Percentiles rank a stretch among this genome's conserved stretches.
Evolutionary conservation across 495 filamentous ascomycete species (phyloP).

Genomic region (Saxophila tyrrhenica): DNA sequence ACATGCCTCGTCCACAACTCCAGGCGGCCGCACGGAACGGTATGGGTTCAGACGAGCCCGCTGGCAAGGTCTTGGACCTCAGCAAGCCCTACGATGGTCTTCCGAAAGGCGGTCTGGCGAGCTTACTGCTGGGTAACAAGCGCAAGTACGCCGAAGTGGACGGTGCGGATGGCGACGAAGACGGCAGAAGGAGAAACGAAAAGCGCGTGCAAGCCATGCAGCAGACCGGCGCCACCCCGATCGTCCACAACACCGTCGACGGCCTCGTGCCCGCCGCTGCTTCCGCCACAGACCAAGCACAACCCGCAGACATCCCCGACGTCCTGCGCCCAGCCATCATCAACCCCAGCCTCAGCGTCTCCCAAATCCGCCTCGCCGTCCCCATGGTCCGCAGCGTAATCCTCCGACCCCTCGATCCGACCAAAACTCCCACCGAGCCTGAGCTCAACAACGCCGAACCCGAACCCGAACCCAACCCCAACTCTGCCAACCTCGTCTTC

Average conservation of each 20-base stretch:
- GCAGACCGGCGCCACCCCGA: slow-evolving; percentile 49
- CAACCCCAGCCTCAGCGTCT: slow-evolving; percentile 66
- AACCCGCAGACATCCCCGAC: slow-evolving; percentile 43
- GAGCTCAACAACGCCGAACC: neutral
- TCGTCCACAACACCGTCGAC: slow-evolving; percentile 64
- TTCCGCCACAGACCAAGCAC: neutral
- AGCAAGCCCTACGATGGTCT: slow-evolving; percentile 91
- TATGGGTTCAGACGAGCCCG: slow-evolving; percentile 44
- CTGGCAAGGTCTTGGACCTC: slow-evolving; percentile 76
- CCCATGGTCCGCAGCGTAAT: slow-evolving; percentile 79
- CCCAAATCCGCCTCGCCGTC: slow-evolving; percentile 79
- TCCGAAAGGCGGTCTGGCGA: slow-evolving; percentile 75
- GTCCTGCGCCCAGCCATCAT: slow-evolving; percentile 79
- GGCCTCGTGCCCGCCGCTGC: slow-evolving; percentile 46
- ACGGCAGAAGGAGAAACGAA: slow-evolving; percentile 40
- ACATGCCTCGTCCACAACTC: slow-evolving; percentile 72
- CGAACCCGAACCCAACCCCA: slow-evolving; percentile 6
- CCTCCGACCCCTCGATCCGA: slow-evolving; percentile 49
- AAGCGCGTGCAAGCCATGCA: slow-evolving; percentile 31
- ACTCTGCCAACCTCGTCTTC: slow-evolving; percentile 51
- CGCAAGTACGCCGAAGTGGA: slow-evolving; percentile 60
- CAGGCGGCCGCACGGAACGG: slow-evolving; percentile 55
- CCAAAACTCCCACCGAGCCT: slow-evolving; percentile 18
- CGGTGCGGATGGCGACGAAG: slow-evolving; percentile 62
- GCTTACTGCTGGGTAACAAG: slow-evolving; percentile 86